A percentile compares a stretch with the other conserved stretches of the same genome.
These are phyloP conservation scores for Stagonosporopsis tanaceti DNA, from an alignment of 2,329 filamentous ascomycete species.

Conservation along the genomic window DNA sequence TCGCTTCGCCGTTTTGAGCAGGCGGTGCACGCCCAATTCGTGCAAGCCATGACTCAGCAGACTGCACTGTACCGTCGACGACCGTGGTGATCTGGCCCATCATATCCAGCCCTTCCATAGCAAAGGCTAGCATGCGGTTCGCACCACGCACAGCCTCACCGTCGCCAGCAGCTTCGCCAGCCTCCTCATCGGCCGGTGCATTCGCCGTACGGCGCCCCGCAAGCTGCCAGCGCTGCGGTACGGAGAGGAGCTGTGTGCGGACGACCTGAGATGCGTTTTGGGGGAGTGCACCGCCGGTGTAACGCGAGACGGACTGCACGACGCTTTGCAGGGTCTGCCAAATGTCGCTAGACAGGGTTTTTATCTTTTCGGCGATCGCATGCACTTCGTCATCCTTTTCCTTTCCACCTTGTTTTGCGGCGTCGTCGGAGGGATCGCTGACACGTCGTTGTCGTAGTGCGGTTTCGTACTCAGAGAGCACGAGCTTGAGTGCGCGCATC, in stretches of 20 bases:
- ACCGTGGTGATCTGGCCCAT: slow-evolving; percentile 89
- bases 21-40: slow-evolving; percentile 63
- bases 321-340: slow-evolving; percentile 73
- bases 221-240: slow-evolving; percentile 82
- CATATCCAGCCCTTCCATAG: slow-evolving; percentile 92
- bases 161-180: slow-evolving; percentile 13
- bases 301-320: slow-evolving; percentile 84
- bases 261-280: slow-evolving; percentile 88
- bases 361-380: slow-evolving; percentile 78
- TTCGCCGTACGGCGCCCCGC: slow-evolving; percentile 61
- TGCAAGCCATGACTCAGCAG: slow-evolving; percentile 91
- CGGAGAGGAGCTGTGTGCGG: slow-evolving; percentile 79
- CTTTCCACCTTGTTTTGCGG: slow-evolving; percentile 20
- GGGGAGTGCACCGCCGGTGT: slow-evolving; percentile 88
- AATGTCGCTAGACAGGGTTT: slow-evolving; percentile 63
- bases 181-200: slow-evolving; percentile 17
- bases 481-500: slow-evolving; percentile 75
- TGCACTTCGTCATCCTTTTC: slow-evolving; percentile 55
- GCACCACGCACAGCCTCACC: slow-evolving; percentile 64
- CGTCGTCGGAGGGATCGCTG: slow-evolving; percentile 31
- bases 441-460: slow-evolving; percentile 43
- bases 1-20: neutral
- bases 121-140: slow-evolving; percentile 82
- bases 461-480: slow-evolving; percentile 82
- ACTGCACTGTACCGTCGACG: slow-evolving; percentile 86